phyloP scores from a whole-genome alignment of 305 asterid species.

The Fraxinus sp. region DNA sequence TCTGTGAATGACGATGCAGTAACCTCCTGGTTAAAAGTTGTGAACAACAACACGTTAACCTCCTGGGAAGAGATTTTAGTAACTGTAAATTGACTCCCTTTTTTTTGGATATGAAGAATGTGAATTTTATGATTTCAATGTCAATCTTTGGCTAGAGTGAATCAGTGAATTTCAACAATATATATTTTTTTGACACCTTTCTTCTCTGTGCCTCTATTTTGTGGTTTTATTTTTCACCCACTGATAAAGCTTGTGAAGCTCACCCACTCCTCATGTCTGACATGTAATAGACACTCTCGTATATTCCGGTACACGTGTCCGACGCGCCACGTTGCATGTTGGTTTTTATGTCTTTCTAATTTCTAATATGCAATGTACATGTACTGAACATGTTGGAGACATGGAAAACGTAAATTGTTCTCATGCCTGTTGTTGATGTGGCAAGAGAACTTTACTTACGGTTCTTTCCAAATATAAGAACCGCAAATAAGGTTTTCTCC shows the following conservation, averaged over 20 bases:
- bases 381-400: background rate
- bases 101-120: constrained; percentile 14
- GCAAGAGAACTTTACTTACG: no score
- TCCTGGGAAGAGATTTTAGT: constrained; percentile 13
- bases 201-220: background rate
- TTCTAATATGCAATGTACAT: background rate
- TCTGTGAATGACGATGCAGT: background rate
- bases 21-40: background rate
- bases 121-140: constrained; percentile 4
- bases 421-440: no score
- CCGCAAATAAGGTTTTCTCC: no score
- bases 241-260: background rate
- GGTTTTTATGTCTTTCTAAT: background rate
- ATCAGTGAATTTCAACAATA: background rate
- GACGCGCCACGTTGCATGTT: background rate
- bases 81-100: constrained; percentile 1
- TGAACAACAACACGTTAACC: background rate
- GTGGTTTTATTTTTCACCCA: background rate
- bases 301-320: background rate
- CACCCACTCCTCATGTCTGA: background rate
- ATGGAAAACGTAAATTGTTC: background rate
- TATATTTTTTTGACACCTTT: background rate
- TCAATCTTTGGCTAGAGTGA: background rate
- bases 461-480: no score
- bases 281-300: background rate